A percentile compares a stretch with the other conserved stretches of the same genome.
Conservation (phyloP, 176 grass and related monocot species). For the Bonia amplexicaulis region DNA sequence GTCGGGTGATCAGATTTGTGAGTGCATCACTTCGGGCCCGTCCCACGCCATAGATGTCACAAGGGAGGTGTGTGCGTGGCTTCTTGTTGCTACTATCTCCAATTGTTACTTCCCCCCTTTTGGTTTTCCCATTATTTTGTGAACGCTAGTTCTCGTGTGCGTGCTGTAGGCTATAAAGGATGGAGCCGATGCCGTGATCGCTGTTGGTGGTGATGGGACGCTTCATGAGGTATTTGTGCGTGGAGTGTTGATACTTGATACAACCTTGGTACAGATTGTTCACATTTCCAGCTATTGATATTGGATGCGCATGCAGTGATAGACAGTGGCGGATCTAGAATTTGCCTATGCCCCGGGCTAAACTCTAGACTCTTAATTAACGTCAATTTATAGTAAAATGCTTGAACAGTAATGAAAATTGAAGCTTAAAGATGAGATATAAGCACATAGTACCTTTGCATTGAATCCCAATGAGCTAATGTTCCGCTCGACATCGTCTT, state of each 20-base stretch:
- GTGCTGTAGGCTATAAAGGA: slow-evolving; percentile 73
- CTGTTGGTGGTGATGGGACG: slow-evolving; percentile 91
- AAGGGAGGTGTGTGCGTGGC: slow-evolving; percentile 58
- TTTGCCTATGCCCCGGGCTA: too few species aligned
- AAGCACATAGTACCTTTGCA: too few species aligned
- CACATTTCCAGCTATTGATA: background rate
- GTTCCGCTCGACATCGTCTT: slow-evolving; percentile 54
- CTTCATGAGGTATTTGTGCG: slow-evolving; percentile 79
- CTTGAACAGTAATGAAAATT: too few species aligned
- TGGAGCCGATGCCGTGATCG: slow-evolving; percentile 80
- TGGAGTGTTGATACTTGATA: background rate
- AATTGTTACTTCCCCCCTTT: background rate
- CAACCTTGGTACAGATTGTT: background rate
- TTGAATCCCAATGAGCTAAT: slow-evolving; percentile 14
- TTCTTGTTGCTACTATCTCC: background rate
- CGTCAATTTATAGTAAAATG: too few species aligned
- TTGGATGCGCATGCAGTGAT: background rate
- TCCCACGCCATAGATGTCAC: slow-evolving; percentile 80
- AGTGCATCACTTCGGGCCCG: slow-evolving; percentile 76
- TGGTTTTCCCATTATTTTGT: background rate
- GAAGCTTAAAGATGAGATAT: too few species aligned
- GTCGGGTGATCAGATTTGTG: slow-evolving; percentile 52
- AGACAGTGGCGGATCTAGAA: too few species aligned
- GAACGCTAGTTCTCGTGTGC: background rate
- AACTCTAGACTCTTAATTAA: too few species aligned